Evolutionary conservation across 805 yeast species (phyloP), one percentile per base, ranked within the genome.

Genomic region (Blastobotrys attinorum): DNA sequence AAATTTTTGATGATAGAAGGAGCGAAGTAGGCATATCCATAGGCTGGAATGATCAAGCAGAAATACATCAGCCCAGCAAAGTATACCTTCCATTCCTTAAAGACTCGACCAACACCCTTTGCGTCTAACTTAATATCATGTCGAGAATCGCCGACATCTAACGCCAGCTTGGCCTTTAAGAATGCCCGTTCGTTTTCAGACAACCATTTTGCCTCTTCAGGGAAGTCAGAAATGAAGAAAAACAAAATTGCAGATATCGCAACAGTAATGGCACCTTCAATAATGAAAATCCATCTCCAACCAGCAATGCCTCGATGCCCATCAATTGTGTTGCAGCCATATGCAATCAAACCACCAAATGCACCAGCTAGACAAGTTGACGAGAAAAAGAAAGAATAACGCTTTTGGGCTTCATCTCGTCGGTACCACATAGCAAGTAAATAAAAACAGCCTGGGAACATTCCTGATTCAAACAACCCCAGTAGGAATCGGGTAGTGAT

Each of bases 351-450:
- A 46, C 88, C 88, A 11, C 82, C 81, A 52, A 83, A 82, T 20
- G 84, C 88, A 58, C 92, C 89, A 2, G 89, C 85, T 43, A 83
- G 68, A 50, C 82, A 75, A 3, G 89, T 80, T 38, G 82, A 77
- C 27, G 81, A 68, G 64, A 83, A 81, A 62, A 83, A 82, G 42
- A 78, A 72, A 29, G 82, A 72, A 60, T 79, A 81, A 42, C 90
- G 64, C 57, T 79, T 73, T 63, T 81, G 86, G 10, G 86, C 73
- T 60, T 82, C 89, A 15, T 62, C 61, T 42, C 79, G 72, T 31
- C 76, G 66, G 62, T 82, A 82, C 66, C 79, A 82, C 61, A 77
- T 76, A 31, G 83, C 69, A 55, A 82, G 67, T 45, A 82, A 69
- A 59, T 81, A 83, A 59, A 83, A 83, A 51, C 83, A 76, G 17